A percentile compares a stretch with the other conserved stretches of the same genome.
Evolutionary conservation across 768 basidiomycete species (phyloP).

Genomic region (Mrakia hoshinonis): DNA sequence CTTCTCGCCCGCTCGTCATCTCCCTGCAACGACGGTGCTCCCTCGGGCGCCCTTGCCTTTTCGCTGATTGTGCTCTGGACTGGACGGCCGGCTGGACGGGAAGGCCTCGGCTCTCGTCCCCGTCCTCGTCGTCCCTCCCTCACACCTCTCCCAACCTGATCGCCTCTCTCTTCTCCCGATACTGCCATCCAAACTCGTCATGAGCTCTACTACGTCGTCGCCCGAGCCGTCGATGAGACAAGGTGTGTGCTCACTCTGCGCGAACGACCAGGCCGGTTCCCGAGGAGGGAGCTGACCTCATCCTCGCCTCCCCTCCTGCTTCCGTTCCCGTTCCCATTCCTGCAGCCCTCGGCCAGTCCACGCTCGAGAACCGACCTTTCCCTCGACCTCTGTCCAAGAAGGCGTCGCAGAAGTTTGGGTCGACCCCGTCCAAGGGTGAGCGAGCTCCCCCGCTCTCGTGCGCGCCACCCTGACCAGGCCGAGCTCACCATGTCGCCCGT

Average conservation of each 20-base stretch:
- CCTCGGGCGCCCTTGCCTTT: too few species aligned
- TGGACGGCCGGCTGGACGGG: too few species aligned
- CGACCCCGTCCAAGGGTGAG: neutral
- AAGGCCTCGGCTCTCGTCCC: too few species aligned
- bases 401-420: neutral
- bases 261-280: neutral
- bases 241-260: neutral
- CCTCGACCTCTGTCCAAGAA: neutral
- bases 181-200: too few species aligned
- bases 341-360: neutral
- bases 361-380: constrained; percentile 2
- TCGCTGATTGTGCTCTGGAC: too few species aligned
- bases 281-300: neutral
- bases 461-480: neutral
- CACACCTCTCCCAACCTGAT: too few species aligned
- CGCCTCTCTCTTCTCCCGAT: too few species aligned
- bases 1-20: too few species aligned
- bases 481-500: neutral
- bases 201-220: too few species aligned
- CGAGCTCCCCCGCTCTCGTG: neutral
- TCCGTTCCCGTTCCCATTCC: neutral
- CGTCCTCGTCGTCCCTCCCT: too few species aligned
- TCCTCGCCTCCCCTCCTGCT: neutral
- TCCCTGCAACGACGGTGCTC: too few species aligned
- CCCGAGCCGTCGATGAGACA: neutral